Evolutionary conservation across 2,329 filamentous ascomycete genomes (phyloP).

Genomic region (Macrophomina pseudophaseolina): DNA sequence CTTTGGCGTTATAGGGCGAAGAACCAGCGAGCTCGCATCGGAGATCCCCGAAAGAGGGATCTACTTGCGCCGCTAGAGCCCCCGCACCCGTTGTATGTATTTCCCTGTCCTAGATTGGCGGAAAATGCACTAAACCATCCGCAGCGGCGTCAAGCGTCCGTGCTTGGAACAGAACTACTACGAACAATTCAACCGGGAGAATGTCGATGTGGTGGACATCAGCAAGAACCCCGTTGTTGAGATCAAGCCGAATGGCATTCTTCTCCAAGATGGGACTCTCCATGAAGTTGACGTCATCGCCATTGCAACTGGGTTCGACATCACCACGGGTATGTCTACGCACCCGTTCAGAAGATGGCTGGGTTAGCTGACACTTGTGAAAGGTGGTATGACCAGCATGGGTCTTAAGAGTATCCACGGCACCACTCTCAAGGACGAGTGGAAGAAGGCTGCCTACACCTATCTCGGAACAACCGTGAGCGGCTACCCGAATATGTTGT

Average conservation of each 20-base stretch:
- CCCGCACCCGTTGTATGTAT: slow-evolving; percentile 46
- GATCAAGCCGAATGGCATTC: slow-evolving; percentile 38
- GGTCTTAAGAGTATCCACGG: slow-evolving; percentile 44
- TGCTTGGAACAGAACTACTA: slow-evolving; percentile 55
- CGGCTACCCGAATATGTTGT: slow-evolving; percentile 47
- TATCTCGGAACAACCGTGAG: slow-evolving; percentile 50
- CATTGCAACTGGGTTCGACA: slow-evolving; percentile 43
- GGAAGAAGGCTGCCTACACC: slow-evolving; percentile 48
- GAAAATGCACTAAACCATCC: neutral
- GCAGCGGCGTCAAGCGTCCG: slow-evolving; percentile 50
- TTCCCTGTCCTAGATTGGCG: neutral
- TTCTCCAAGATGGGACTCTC: slow-evolving; percentile 36
- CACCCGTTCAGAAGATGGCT: slow-evolving; percentile 47
- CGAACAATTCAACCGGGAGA: slow-evolving; percentile 50
- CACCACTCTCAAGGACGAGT: slow-evolving; percentile 44
- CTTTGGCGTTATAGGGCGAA: slow-evolving; percentile 38
- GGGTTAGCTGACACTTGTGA: slow-evolving; percentile 51
- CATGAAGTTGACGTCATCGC: slow-evolving; percentile 41
- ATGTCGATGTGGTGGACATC: slow-evolving; percentile 52
- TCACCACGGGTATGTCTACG: slow-evolving; percentile 46
- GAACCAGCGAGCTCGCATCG: slow-evolving; percentile 49
- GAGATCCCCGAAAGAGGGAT: slow-evolving; percentile 51
- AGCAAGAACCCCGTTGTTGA: slow-evolving; percentile 47
- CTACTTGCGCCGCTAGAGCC: slow-evolving; percentile 51
- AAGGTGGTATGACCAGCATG: slow-evolving; percentile 49